Evolutionary conservation across 208 protist species (phyloP).

Genomic region (Trypanosoma avium): DNA sequence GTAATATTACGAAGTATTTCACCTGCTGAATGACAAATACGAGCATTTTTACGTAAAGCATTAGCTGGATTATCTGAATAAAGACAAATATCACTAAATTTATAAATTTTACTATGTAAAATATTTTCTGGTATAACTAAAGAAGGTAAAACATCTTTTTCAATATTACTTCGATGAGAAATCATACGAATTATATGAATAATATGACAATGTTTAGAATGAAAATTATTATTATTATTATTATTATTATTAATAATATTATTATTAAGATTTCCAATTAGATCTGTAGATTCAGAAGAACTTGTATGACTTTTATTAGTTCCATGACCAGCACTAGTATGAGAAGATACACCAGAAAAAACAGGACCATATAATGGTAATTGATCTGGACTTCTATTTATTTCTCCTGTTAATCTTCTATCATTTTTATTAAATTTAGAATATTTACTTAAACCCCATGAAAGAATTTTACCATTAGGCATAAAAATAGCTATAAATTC

Average conservation of each 20-base stretch:
- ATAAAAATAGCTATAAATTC: constrained; percentile 49
- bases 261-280: neutral
- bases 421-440: too few relatives aligned
- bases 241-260: neutral
- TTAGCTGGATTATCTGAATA: constrained; percentile 14
- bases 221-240: neutral
- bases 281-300: neutral
- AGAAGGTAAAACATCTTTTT: constrained; percentile 6
- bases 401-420: neutral
- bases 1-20: constrained; percentile 6
- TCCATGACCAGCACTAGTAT: too few relatives aligned
- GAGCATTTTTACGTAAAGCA: constrained; percentile 12
- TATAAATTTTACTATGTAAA: constrained; percentile 1
- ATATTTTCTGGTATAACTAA: constrained; percentile 18
- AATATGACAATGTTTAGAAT: neutral
- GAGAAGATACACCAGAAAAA: too few relatives aligned
- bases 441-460: constrained; percentile 28
- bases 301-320: neutral
- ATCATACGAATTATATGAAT: neutral
- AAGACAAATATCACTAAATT: constrained; percentile 19
- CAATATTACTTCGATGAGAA: neutral
- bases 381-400: neutral
- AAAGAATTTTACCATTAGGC: constrained; percentile 42
- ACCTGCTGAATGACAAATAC: constrained; percentile 3
- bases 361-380: too few relatives aligned